Evolutionary conservation across 148 eudicot genomes (phyloP).

Genomic region (Camellia lanceoleosa): DNA sequence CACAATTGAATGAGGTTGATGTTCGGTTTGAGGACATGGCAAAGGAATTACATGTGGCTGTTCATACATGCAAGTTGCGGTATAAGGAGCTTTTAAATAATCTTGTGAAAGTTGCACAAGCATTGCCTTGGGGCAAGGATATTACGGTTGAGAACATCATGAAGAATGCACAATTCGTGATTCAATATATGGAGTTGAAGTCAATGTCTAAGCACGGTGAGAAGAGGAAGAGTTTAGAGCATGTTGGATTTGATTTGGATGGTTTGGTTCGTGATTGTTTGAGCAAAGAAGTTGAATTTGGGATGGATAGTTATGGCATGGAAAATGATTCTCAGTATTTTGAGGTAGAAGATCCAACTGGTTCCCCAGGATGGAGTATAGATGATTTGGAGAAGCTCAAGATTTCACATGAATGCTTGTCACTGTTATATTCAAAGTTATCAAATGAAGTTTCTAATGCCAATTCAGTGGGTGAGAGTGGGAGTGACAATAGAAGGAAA

Average conservation of each 20-base stretch:
- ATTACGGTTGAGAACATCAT: conserved; percentile 66
- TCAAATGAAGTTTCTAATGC: conserved; percentile 28
- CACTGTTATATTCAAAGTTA: conserved; percentile 46
- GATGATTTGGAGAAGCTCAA: conserved; percentile 32
- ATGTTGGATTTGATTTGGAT: conserved; percentile 35
- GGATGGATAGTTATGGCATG: no score
- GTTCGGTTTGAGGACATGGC: conserved; percentile 62
- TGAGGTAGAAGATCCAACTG: conserved; percentile 6
- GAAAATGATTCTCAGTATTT: conserved; percentile 30
- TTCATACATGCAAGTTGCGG: conserved; percentile 45
- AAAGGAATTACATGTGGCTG: conserved; percentile 44
- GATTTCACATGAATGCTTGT: conserved; percentile 50
- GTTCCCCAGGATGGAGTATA: conserved; percentile 5
- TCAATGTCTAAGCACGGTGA: conserved; percentile 36
- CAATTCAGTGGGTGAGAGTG: conserved; percentile 12
- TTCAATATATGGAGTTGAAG: conserved; percentile 87
- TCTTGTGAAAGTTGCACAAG: conserved; percentile 68
- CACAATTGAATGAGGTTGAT: conserved; percentile 46
- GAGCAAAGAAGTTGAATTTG: conserved; percentile 18
- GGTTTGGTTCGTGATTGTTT: conserved; percentile 45
- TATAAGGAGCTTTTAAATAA: conserved; percentile 70
- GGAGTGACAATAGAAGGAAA: conserved; percentile 16
- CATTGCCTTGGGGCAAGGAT: conserved; percentile 87
- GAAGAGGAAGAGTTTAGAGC: conserved; percentile 24
- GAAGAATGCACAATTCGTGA: conserved; percentile 56